phyloP scores from a whole-genome alignment of 73 alveolate genomes.

The Paramecium bursaria region DNA sequence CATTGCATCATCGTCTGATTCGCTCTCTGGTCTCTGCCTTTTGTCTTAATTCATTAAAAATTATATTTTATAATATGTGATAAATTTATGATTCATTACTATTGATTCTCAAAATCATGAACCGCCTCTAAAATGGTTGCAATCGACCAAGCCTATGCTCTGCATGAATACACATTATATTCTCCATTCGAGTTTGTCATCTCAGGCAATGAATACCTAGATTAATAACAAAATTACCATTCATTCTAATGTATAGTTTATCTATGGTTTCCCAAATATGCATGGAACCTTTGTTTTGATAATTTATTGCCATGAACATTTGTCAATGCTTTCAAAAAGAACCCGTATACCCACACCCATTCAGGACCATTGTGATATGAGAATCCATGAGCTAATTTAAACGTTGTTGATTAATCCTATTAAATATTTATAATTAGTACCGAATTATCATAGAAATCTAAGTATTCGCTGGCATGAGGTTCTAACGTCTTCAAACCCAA shows the following conservation, averaged over 20 bases:
- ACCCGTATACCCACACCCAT: slow-evolving; percentile 79
- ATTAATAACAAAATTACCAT: neutral
- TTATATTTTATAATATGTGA: too few relatives aligned
- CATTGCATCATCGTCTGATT: slow-evolving; percentile 17
- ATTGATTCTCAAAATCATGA: slow-evolving; percentile 59
- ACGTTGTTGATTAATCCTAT: slow-evolving; percentile 64
- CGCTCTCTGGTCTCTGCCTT: slow-evolving; percentile 3
- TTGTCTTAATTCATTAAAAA: slow-evolving; percentile 52
- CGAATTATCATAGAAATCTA: slow-evolving; percentile 70
- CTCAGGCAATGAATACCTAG: slow-evolving; percentile 72
- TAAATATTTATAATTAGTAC: too few relatives aligned
- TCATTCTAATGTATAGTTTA: slow-evolving; percentile 17
- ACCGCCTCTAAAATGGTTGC: slow-evolving; percentile 71
- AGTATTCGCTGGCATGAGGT: slow-evolving; percentile 65
- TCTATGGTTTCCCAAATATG: slow-evolving; percentile 63
- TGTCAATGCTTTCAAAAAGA: slow-evolving; percentile 60
- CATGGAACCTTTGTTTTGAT: slow-evolving; percentile 44
- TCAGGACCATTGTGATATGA: slow-evolving; percentile 81
- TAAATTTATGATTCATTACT: too few relatives aligned
- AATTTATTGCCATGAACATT: slow-evolving; percentile 53
- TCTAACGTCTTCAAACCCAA: slow-evolving; percentile 72
- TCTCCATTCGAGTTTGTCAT: slow-evolving; percentile 74
- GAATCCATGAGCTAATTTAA: slow-evolving; percentile 73
- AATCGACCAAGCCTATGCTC: slow-evolving; percentile 76
- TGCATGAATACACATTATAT: slow-evolving; percentile 69